Conservation (phyloP, 306 rosid species). For the Rosa lucieae region DNA sequence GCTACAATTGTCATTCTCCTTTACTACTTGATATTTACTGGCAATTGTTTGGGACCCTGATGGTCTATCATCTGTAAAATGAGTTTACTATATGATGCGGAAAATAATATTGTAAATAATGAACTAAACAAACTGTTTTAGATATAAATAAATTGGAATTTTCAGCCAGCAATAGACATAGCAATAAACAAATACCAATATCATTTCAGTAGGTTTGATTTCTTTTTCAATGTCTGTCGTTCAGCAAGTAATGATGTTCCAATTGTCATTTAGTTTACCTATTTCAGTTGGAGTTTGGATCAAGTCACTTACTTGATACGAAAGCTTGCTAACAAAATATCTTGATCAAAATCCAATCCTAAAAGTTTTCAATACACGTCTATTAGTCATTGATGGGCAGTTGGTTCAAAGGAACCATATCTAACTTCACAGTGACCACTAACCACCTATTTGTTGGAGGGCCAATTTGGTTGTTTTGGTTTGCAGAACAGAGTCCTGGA, state of each 20-base stretch:
- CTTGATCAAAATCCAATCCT: not conserved
- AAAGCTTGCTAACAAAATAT: not conserved
- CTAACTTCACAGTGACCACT: not conserved
- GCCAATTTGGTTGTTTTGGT: no score
- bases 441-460: no score
- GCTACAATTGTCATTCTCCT: not conserved
- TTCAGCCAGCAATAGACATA: not conserved
- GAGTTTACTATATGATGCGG: not conserved
- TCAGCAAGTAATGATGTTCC: not conserved
- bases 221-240: not conserved
- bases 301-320: not conserved
- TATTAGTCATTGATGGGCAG: not conserved
- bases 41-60: not conserved
- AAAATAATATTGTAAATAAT: not conserved
- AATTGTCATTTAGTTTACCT: not conserved
- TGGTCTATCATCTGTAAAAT: not conserved
- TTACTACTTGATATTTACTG: not conserved
- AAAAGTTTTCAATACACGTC: not conserved
- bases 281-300: not conserved
- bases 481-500: not conserved
- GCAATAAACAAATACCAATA: not conserved
- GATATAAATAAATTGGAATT: not conserved
- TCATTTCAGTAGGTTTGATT: not conserved
- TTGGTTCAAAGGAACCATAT: not conserved
- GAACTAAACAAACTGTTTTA: not conserved